phyloP scores from a whole-genome alignment of 75 land plant genomes.

The Adiantum capillusveneris region DNA sequence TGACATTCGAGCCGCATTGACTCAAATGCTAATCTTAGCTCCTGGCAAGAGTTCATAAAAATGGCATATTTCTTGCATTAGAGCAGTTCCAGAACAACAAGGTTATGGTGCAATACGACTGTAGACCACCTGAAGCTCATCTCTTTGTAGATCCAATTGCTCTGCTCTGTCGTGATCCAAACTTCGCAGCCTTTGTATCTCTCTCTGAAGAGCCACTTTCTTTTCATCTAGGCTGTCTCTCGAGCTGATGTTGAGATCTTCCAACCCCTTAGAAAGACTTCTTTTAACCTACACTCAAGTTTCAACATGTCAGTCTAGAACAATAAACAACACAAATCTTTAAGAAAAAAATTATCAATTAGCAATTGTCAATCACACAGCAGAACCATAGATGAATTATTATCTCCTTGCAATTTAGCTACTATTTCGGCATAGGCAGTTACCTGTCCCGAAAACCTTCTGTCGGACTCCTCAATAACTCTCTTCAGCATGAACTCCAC shows the following conservation, averaged over 20 bases:
- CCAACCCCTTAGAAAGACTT: neutral
- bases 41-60: conserved; percentile 37
- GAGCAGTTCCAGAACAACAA: no score
- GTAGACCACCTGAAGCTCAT: no score
- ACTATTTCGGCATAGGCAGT: neutral
- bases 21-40: conserved; percentile 25
- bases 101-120: no score
- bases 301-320: neutral
- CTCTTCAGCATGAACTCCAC: conserved; percentile 63
- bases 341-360: no score
- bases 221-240: no score
- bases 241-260: neutral
- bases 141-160: no score
- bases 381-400: neutral
- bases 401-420: neutral
- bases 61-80: no score
- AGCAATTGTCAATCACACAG: neutral
- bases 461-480: conserved; percentile 66
- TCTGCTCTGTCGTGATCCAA: no score
- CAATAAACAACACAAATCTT: neutral
- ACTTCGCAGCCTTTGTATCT: no score
- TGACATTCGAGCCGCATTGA: conserved; percentile 29
- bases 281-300: neutral
- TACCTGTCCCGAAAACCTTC: no score
- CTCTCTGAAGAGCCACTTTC: no score